Base-by-base conservation (phyloP, 352 stramenopile species). In the Globisporangium viniferum region DNA sequence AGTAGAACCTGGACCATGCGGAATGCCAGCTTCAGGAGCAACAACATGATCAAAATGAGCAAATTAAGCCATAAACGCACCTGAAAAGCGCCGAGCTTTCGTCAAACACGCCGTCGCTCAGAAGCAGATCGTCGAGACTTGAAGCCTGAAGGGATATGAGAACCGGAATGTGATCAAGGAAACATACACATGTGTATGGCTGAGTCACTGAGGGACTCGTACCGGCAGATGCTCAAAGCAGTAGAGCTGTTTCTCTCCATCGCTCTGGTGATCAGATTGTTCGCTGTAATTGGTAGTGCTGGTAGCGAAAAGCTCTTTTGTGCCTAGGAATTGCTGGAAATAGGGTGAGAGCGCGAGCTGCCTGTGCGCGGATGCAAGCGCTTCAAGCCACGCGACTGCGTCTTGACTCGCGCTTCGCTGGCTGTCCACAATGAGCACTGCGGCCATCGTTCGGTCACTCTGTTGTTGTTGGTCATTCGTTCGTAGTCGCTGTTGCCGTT, bases 191-290 rank as follows among this genome's bases (percentile, higher is more conserved):
- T 33, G 4, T 33, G 31, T 33, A 33, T 36, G 14, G 18, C 57
- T 10, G 3, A 33, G 7, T 31, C 20, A 0, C 31, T 33, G 31
- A 5, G 31, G 31, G 31, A 33, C 31, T 33, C 31, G 20, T 41
- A 64, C 41, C 59, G 59, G 24, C 29, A 64, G 29, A 12, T 53
- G 41, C 41, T 64, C 59, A 12, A 64, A 64, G 59, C 59, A 64
- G 59, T 64, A 64, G 15, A 53, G 5, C 36, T 22, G 36, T 14
- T 51, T 48, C 14, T 63, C 58, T 20, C 14, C 4, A 12, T 46
- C 58, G 20, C 39, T 12, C n/a, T 35, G 22, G 35, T 51, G 9
- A 22, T 24, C 18, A 22, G 27, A 44, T n/a, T 51, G 41, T 6
- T 29, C 36, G n/a, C 18, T 62, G 33, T 6, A 20, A n/a, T 33